Evolutionary conservation across 1,284 basidiomycete species (phyloP), one percentile per base, ranked within the genome.

Genomic region (Hemileia vastatrix): DNA sequence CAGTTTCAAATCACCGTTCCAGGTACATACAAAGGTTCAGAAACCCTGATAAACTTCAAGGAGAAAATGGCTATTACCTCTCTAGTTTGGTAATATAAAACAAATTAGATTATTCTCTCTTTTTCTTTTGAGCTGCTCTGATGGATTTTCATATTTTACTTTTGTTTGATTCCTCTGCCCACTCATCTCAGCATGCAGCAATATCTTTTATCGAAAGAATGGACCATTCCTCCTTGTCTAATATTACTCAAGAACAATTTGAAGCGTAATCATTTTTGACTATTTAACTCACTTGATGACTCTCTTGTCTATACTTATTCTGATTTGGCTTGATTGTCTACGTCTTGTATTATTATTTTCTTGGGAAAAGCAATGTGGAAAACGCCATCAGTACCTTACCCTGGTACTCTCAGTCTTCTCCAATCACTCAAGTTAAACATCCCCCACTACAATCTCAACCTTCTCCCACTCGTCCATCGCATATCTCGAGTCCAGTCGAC

Each of bases 11-110:
- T 8, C 13, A 19, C 31, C 3, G 24, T 64, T 4, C 6, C 62
- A 92, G 92, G 75, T 96, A 96, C 76, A 96, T 98, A 72, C 90
- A 86, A 70, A 85, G 94, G 18, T 99, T 98, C 77, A 81, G 94
- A 53, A 92, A 89, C 73, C 88, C 92, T 0, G 81, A 82, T 4
- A 92, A 92, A 72, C 79, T 97, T 24, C 86, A 90, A 70, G 92
- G 93, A 68, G 95, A 99, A 78, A 87, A 90, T 6, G 95, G 93
- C 0, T 98, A 99, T 76, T 98, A 99, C 76, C 80, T 99, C 1
- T 95, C 92, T 0, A 94, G 90, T 77, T 78, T 98, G 65, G 89
- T 90, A 67, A 70, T 85, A 77, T 13, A 73, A 73, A 6, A 65
- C 53, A 2, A 59, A 63, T 66, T 13, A 55, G 49, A 23, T 21